Percentiles rank a stretch among this genome's conserved stretches.
Conservation (phyloP, 306 rosid species). For the Corylus americana region DNA sequence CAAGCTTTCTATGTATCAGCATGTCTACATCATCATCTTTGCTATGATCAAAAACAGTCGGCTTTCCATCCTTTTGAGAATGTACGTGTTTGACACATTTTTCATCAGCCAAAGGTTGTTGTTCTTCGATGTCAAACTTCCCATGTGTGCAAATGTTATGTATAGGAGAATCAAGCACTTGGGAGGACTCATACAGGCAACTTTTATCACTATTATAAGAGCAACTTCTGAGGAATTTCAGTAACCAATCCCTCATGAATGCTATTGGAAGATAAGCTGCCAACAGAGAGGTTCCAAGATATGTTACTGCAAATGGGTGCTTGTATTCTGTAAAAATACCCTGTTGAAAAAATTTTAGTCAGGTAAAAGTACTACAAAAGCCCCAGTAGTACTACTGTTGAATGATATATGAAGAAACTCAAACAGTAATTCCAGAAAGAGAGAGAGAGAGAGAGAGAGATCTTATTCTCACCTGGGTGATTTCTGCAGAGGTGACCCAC, state of each 20-base stretch:
- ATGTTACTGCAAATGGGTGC: constrained; percentile 37
- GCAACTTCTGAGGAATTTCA: constrained; percentile 2
- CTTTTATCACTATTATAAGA: neutral
- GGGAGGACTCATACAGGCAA: neutral
- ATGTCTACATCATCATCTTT: constrained; percentile 9
- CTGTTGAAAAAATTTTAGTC: constrained; percentile 20
- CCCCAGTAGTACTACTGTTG: neutral
- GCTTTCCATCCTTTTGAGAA: constrained; percentile 17
- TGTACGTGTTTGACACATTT: neutral
- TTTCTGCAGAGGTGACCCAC: constrained; percentile 16
- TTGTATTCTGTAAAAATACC: constrained; percentile 31
- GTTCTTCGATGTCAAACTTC: constrained; percentile 22
- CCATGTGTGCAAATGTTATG: neutral
- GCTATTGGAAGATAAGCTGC: constrained; percentile 36
- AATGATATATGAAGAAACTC: neutral
- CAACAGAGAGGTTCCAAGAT: constrained; percentile 30
- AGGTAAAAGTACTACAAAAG: neutral
- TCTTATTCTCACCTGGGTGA: neutral
- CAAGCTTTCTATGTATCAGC: constrained; percentile 18
- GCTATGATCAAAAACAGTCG: neutral
- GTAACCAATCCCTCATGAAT: constrained; percentile 24
- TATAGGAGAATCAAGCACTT: neutral
- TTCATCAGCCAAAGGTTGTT: constrained; percentile 5
- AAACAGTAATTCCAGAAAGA: neutral
- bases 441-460: neutral